phyloP scores from a whole-genome alignment of 2,329 filamentous ascomycete genomes.

The Paracamarosporium sp. region DNA sequence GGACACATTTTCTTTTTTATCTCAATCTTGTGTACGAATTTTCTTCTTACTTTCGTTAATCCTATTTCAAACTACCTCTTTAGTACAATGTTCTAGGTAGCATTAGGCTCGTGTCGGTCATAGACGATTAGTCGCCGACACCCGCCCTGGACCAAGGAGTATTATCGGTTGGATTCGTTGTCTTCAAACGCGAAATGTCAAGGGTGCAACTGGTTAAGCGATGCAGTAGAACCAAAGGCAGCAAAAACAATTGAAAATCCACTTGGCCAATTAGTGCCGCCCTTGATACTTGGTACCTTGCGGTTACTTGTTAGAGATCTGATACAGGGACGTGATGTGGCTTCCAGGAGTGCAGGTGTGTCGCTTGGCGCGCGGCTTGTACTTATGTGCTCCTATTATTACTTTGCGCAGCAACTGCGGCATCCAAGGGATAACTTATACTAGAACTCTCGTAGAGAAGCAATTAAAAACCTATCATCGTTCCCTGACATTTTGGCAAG shows the following conservation, averaged over 20 bases:
- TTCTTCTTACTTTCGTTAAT: constrained; percentile 33
- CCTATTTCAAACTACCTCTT: constrained; percentile 12
- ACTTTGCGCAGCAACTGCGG: background rate
- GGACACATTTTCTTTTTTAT: constrained; percentile 7
- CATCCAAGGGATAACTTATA: too few relatives aligned
- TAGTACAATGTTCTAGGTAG: background rate
- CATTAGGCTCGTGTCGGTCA: background rate
- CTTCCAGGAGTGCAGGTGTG: background rate
- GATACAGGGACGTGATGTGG: constrained; percentile 2
- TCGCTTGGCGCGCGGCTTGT: constrained; percentile 14
- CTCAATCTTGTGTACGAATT: constrained; percentile 9
- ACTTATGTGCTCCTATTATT: background rate
- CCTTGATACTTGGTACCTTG: background rate
- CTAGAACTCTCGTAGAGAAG: too few relatives aligned
- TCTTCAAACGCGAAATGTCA: background rate
- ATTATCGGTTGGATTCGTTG: background rate
- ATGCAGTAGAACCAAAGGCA: background rate
- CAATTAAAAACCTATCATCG: too few relatives aligned
- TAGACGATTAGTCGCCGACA: background rate
- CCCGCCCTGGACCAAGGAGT: background rate
- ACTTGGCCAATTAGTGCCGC: constrained; percentile 1
- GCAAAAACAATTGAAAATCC: constrained; percentile 7
- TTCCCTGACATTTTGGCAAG: too few relatives aligned
- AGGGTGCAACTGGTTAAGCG: background rate
- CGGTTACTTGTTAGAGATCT: background rate